Percentiles rank a stretch among this genome's conserved stretches.
phyloP scores from a whole-genome alignment of 2,329 filamentous ascomycete species.

The Coniochaeta sp. region DNA sequence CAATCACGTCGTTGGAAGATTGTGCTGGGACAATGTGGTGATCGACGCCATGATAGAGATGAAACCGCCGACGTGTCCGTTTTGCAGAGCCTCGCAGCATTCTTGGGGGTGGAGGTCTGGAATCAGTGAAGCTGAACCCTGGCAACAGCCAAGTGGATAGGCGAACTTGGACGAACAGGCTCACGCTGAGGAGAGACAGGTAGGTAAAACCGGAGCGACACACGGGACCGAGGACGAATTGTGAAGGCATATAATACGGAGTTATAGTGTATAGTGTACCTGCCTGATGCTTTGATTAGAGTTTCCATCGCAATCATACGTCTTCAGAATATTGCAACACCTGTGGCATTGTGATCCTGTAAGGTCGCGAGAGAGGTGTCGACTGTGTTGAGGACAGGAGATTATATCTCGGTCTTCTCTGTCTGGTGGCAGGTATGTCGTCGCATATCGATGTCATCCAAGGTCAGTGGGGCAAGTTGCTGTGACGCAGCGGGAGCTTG shows the following conservation, averaged over 20 bases:
- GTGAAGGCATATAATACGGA: too few species aligned
- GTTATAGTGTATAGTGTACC: not conserved
- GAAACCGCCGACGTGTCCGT: not conserved
- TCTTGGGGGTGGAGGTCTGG: not conserved
- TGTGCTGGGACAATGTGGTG: not conserved
- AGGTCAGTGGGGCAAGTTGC: not conserved
- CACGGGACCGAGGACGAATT: too few species aligned
- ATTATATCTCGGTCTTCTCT: too few species aligned
- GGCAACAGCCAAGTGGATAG: not conserved
- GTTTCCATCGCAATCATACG: not conserved
- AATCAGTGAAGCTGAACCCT: not conserved
- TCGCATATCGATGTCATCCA: not conserved
- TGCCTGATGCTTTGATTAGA: not conserved
- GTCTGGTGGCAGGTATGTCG: too few species aligned
- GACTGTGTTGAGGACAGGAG: not conserved
- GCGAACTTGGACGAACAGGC: too few species aligned
- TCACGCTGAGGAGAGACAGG: not conserved
- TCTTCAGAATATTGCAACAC: not conserved
- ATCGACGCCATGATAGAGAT: not conserved
- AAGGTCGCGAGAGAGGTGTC: not conserved
- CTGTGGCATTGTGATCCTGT: not conserved
- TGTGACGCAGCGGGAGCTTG: too few species aligned
- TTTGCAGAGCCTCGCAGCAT: not conserved
- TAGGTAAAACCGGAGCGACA: not conserved
- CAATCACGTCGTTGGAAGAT: not conserved